phyloP scores from a whole-genome alignment of 2,329 filamentous ascomycete genomes.

The Diaporthe longicolla region DNA sequence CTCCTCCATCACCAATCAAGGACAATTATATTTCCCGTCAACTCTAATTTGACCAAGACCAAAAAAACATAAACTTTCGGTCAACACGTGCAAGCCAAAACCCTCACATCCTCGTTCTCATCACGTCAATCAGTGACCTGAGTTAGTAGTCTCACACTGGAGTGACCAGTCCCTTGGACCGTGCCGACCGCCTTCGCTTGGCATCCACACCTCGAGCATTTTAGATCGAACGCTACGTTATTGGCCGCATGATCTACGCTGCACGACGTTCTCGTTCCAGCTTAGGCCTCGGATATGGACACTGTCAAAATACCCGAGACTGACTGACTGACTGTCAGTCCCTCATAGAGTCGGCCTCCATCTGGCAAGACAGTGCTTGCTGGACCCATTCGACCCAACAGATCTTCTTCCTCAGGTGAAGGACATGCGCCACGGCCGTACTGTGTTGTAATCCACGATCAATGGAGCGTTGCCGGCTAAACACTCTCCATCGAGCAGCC shows the following conservation, averaged over 20 bases:
- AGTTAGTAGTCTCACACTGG: no score
- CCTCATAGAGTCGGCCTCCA: no score
- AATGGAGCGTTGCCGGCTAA: neutral
- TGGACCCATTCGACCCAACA: no score
- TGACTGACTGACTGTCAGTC: neutral
- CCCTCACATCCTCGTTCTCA: neutral
- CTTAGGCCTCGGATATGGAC: slow-evolving; percentile 36
- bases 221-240: slow-evolving; percentile 40
- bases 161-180: slow-evolving; percentile 25
- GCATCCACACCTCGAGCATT: slow-evolving; percentile 34
- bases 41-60: slow-evolving; percentile 10
- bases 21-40: neutral
- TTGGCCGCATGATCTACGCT: slow-evolving; percentile 41
- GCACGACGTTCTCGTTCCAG: slow-evolving; percentile 36
- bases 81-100: slow-evolving; percentile 7
- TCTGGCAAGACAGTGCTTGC: no score
- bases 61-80: neutral
- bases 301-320: slow-evolving; percentile 24
- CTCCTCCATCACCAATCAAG: neutral
- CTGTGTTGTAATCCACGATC: no score
- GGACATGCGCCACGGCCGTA: neutral
- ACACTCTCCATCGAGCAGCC: neutral
- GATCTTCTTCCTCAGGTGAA: no score
- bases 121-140: slow-evolving; percentile 36
- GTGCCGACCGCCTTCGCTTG: slow-evolving; percentile 35